Evolutionary conservation across 2,329 filamentous ascomycete genomes (phyloP).

Genomic region (Neonectria neomacrospora): DNA sequence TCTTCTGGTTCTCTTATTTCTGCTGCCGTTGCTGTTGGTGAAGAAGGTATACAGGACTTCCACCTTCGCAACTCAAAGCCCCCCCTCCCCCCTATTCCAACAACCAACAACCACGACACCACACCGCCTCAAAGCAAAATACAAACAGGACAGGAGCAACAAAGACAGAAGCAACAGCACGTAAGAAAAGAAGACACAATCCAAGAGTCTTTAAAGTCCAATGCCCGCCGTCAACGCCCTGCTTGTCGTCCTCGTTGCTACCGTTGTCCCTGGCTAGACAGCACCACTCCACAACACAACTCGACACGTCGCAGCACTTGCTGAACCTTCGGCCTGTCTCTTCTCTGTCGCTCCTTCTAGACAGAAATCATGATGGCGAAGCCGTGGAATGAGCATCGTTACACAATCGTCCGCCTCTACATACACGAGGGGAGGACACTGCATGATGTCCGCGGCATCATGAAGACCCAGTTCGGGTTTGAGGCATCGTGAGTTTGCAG

Average conservation of each 20-base stretch:
- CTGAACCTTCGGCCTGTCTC: not conserved
- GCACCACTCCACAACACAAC: constrained; percentile 9
- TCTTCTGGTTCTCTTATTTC: not conserved
- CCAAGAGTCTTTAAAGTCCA: constrained; percentile 3
- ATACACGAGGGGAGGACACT: constrained; percentile 53
- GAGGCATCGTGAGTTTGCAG: constrained; percentile 55
- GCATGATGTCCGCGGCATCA: constrained; percentile 53
- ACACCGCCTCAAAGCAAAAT: not conserved
- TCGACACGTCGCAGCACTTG: not conserved
- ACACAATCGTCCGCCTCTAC: constrained; percentile 54
- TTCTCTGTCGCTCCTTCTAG: not conserved
- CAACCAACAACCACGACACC: not conserved
- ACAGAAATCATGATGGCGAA: constrained; percentile 55
- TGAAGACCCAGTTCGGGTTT: constrained; percentile 54
- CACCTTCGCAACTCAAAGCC: constrained; percentile 7
- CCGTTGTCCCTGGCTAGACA: constrained; percentile 37
- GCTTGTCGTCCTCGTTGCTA: constrained; percentile 27
- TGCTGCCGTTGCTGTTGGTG: constrained; percentile 5
- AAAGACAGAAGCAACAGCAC: not conserved
- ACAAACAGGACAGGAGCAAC: not conserved
- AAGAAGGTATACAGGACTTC: constrained; percentile 25
- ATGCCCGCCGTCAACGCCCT: constrained; percentile 29
- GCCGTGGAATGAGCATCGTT: constrained; percentile 53
- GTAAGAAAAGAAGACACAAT: not conserved
- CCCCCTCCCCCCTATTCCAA: not conserved